phyloP scores from a whole-genome alignment of 164 flowering plant genomes.

The Vitis rupestris region DNA sequence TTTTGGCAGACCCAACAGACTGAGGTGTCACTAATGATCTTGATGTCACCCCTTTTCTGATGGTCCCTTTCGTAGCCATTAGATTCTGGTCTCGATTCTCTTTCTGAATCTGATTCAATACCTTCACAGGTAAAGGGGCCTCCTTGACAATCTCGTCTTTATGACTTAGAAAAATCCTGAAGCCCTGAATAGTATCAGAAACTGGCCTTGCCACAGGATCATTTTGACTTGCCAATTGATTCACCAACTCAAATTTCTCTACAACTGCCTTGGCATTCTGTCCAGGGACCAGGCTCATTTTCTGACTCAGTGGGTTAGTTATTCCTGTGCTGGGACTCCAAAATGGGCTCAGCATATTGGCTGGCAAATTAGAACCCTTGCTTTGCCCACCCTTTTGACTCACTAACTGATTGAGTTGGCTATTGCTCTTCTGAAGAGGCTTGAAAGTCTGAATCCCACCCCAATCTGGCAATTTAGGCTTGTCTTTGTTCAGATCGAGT shows the following conservation, averaged over 20 bases:
- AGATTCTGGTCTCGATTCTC: neutral
- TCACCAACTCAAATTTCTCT: slow-evolving; percentile 8
- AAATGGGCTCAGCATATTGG: slow-evolving; percentile 6
- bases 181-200: slow-evolving; percentile 3
- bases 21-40: slow-evolving; percentile 1
- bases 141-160: neutral
- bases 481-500: too few species aligned
- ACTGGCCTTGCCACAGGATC: neutral
- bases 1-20: neutral
- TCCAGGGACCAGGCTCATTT: neutral
- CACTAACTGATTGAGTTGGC: neutral
- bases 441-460: neutral
- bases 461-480: neutral
- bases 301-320: neutral
- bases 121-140: neutral
- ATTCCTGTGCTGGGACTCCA: neutral
- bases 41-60: neutral
- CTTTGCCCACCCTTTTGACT: neutral
- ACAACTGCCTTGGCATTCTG: slow-evolving; percentile 6
- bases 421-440: neutral
- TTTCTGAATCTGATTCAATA: neutral
- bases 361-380: neutral
- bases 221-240: neutral
- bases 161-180: slow-evolving; percentile 7
- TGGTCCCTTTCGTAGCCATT: neutral